Base-by-base conservation (phyloP, 768 basidiomycete genomes). In the Phlebiopsis gigantea region DNA sequence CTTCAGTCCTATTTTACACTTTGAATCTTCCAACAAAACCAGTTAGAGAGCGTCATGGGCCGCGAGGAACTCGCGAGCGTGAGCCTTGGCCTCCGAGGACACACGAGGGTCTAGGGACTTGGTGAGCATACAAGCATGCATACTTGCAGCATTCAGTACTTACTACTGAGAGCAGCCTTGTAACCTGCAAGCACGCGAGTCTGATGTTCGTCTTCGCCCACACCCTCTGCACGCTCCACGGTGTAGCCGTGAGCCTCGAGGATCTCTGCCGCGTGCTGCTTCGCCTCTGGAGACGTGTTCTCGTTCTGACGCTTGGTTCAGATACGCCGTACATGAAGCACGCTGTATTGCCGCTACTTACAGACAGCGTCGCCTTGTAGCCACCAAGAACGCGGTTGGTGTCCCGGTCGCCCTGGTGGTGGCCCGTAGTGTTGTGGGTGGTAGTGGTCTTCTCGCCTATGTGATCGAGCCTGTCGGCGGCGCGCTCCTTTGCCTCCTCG, bases 131-230 rank as follows among this genome's bases (percentile, higher is more conserved):
- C n/a, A n/a, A n/a, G n/a, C n/a, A n/a, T n/a, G n/a, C n/a, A n/a
- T n/a, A n/a, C n/a, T n/a, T n/a, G 15, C 31, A 48, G 7, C 21
- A n/a, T 22, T 28, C 12, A 6, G 42, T 7, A 64, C 77, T 46
- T 58, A 82, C 81, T 83, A 49, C 68, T 61, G 1, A 83, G 62
- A 1, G 82, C 75, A 26, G 82, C 80, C 59, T 84, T 83, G 66
- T 82, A 82, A 9, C 82, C 82, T 0, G 73, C 82, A 4, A 79
- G 63, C 42, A 83, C 79, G 31, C 76, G 79, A 1, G 63, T 73
- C 48, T 69, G 58, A 52, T 82, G 79, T 60, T 76, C 72, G 26
- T 74, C 72, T 10, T 74, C 68, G 2, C 53, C 59, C 17, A 68
- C 66, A 0, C 63, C 70, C 0, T 69, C 68, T 0, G 65, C 57